Percentiles rank a stretch among this genome's conserved stretches.
phyloP scores from a whole-genome alignment of 148 eudicot genomes.

The Fallopia convolvulus region DNA sequence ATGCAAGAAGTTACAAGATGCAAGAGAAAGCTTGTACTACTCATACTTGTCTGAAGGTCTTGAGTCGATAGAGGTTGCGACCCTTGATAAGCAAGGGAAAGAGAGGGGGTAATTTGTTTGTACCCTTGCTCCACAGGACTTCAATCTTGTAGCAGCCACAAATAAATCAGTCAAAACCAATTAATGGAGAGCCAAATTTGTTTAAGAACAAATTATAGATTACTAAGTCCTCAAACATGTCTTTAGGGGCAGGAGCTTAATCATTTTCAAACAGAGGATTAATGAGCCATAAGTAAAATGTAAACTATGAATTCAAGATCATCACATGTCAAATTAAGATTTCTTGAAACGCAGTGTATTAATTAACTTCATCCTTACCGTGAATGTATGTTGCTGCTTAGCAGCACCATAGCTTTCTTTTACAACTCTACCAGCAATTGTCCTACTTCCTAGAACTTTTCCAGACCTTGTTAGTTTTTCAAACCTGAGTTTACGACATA shows the following conservation, averaged over 20 bases:
- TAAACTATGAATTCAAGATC: background rate
- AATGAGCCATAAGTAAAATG: background rate
- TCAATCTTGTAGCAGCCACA: slow-evolving; percentile 43
- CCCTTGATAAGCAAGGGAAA: slow-evolving; percentile 80
- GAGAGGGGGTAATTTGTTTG: slow-evolving; percentile 52
- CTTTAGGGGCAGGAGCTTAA: background rate
- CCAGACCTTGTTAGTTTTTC: slow-evolving; percentile 49
- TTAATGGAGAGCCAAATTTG: background rate
- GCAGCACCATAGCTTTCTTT: slow-evolving; percentile 92
- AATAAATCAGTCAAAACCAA: background rate
- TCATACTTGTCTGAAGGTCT: slow-evolving; percentile 72
- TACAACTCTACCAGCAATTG: slow-evolving; percentile 69
- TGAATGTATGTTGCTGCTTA: slow-evolving; percentile 90
- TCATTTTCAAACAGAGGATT: background rate
- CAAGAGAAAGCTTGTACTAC: slow-evolving; percentile 1
- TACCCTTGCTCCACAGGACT: slow-evolving; percentile 80
- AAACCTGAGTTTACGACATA: slow-evolving; percentile 30
- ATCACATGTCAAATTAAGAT: background rate
- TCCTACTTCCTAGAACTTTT: slow-evolving; percentile 47
- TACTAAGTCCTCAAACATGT: background rate
- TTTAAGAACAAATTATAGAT: background rate
- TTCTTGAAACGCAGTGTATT: background rate
- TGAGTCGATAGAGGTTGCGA: slow-evolving; percentile 68
- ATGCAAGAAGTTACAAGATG: background rate
- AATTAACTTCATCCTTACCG: slow-evolving; percentile 36